Base-by-base conservation (phyloP, 176 grass and related monocot species). In the Aechmea fasciata region DNA sequence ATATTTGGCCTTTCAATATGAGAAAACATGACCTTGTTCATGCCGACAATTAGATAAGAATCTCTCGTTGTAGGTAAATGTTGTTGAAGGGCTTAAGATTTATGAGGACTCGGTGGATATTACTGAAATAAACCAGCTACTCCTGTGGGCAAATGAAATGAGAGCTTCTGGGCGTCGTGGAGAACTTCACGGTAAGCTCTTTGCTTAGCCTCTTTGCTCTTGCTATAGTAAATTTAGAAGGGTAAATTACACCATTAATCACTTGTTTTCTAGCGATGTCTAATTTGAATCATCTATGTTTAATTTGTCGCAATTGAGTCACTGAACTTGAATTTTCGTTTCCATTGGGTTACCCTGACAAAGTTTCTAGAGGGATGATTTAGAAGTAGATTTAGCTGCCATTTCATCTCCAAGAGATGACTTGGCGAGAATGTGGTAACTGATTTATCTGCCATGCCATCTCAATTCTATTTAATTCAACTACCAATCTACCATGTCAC, bases 31-130 rank as follows among this genome's bases (percentile, higher is more conserved):
- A 64, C 47, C 7, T 9, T 61, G 10, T 61, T 61, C 55, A 61
- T 22, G 55, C 55, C 20, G 17, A 61, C 55, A 61, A 29, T 57
- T 67, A 68, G 69, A 64, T 19, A 57, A 70, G 52, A 18, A 66
- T 26, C 67, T 25, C 61, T 61, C 19, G 67, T 63, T 79, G 51
- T 63, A 96, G 94, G 81, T 87, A 64, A 93, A 99, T 85, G 70
- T 79, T 71, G 80, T 92, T 75, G 94, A 99, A 81, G 94, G 94
- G 33, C 89, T 99, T 52, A 99, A 93, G 65, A 70, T 99, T 33
- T 99, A 90, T 77, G 89, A 93, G 68, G 89, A 83, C 9, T 79
- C 90, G 59, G 73, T 99, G 51, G 83, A 85, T 73, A 68, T 49
- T 24, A 64, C 1, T 5, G 84, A 99, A 57, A 73, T 79, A 75